These are phyloP conservation scores for Dactylorhiza incarnata DNA, from an alignment of 106 monocot species.

Conservation along the genomic window DNA sequence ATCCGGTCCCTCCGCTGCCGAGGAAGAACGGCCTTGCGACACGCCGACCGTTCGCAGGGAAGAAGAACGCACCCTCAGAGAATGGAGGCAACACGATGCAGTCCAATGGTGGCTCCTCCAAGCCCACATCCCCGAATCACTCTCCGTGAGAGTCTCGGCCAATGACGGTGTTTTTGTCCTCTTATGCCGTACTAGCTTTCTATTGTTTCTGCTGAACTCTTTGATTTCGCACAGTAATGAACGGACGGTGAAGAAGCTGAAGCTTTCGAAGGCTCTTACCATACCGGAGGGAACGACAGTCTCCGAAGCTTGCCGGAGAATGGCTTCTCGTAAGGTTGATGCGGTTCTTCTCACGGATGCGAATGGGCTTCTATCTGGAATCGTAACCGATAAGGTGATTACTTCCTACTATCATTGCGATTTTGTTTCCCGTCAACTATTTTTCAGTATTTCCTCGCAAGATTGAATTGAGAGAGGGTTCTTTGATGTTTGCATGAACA, in stretches of 20 bases:
- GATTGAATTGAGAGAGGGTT: neutral
- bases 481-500: conserved; percentile 10
- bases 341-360: conserved; percentile 80
- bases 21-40: conserved; percentile 13
- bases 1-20: conserved; percentile 23
- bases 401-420: neutral
- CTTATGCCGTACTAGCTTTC: neutral
- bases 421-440: neutral
- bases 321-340: conserved; percentile 71
- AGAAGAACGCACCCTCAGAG: conserved; percentile 21
- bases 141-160: conserved; percentile 27
- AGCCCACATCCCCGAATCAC: conserved; percentile 53
- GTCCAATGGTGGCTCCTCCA: conserved; percentile 26
- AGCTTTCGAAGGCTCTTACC: conserved; percentile 85
- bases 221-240: conserved; percentile 37
- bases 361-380: conserved; percentile 81
- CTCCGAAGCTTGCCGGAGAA: conserved; percentile 83
- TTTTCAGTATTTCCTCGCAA: neutral
- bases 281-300: conserved; percentile 77
- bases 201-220: neutral
- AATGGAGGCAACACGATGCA: conserved; percentile 20
- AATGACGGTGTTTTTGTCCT: neutral
- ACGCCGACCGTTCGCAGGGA: conserved; percentile 32
- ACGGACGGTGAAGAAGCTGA: conserved; percentile 85
- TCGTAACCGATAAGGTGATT: conserved; percentile 86